Conservation (phyloP, 2,329 filamentous ascomycete genomes). For the Fusarium sp. region DNA sequence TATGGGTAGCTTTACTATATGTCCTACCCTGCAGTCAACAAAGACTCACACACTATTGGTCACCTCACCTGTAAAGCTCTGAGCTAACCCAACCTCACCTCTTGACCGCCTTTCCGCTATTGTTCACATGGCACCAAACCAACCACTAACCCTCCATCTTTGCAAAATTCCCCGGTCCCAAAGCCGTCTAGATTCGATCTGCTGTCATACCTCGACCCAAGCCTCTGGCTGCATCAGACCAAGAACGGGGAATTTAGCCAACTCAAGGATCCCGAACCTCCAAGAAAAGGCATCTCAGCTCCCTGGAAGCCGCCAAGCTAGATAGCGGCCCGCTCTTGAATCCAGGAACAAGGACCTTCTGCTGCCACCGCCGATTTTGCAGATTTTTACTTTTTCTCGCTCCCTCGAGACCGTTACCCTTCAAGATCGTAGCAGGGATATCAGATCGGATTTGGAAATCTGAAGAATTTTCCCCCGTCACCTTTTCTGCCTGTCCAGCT, state of each 20-base stretch:
- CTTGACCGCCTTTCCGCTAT: conserved; percentile 43
- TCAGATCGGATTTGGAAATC: conserved; percentile 9
- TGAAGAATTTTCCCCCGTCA: conserved; percentile 2
- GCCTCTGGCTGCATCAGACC: conserved; percentile 24
- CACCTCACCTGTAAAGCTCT: not conserved
- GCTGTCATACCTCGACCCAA: conserved; percentile 20
- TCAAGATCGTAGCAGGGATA: conserved; percentile 32
- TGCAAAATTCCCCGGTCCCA: conserved; percentile 24
- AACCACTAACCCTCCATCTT: conserved; percentile 15
- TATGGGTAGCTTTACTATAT: not conserved
- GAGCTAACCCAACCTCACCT: conserved; percentile 4
- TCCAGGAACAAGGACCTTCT: conserved; percentile 43
- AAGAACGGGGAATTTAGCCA: conserved; percentile 1
- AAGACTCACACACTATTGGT: conserved; percentile 16
- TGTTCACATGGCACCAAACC: conserved; percentile 28
- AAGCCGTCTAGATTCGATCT: conserved; percentile 33
- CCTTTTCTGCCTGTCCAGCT: conserved; percentile 6
- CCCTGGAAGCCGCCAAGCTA: conserved; percentile 23
- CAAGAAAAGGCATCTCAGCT: not conserved
- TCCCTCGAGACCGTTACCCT: not conserved
- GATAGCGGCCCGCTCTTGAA: conserved; percentile 40
- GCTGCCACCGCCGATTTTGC: conserved; percentile 25
- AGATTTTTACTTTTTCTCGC: conserved; percentile 16
- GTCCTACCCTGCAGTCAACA: conserved; percentile 28
- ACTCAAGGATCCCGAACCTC: conserved; percentile 10